Base-by-base conservation (phyloP, 805 yeast species). In the Ogataea trehaloabstinens region DNA sequence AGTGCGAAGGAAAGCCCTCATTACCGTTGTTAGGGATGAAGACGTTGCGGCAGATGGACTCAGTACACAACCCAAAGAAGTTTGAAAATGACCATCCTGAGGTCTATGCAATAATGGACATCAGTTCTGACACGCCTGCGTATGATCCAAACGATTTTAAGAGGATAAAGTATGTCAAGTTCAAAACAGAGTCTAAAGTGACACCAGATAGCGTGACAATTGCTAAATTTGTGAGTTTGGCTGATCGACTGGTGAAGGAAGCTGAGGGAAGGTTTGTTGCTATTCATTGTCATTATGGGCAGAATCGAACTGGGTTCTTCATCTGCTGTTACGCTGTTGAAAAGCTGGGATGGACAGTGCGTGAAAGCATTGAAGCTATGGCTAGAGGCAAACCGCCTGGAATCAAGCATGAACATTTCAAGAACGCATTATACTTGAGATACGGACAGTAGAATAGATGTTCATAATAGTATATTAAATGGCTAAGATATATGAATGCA, bases 231-330 rank as follows among this genome's bases (percentile, higher is more conserved):
- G 68, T 79, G 27, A 68, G 63, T 28, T 64, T 80, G 31, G 70
- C 80, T 4, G 79, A 77, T 45, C 65, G 67, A 32, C 68, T 77
- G 15, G 51, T 74, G 19, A 24, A 24, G 7, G 43, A 47, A 19
- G 33, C 38, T 6, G 35, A 21, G 16, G 49, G 49, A 13, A 75
- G 75, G 4, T 60, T 68, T 19, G 63, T 82, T 5, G 87, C 74
- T 0, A 83, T 85, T 6, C 93, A 85, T 58, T 84, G 93, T 55
- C 93, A 84, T 56, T 84, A 84, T 54, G 93, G 91, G 5, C 85
- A 83, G 61, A 84, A 84, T 56, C 65, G 91, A 40, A 84, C 91
- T 0, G 91, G 93, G 2, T 84, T 77, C 50, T 67, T 85, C 35
- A 76, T 84, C 15, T 80, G 86, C 53, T 76, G 85, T 52, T 85